These are phyloP conservation scores for Lodderomyces beijingensis DNA, from an alignment of 1,139 yeast genomes.

Conservation along the genomic window DNA sequence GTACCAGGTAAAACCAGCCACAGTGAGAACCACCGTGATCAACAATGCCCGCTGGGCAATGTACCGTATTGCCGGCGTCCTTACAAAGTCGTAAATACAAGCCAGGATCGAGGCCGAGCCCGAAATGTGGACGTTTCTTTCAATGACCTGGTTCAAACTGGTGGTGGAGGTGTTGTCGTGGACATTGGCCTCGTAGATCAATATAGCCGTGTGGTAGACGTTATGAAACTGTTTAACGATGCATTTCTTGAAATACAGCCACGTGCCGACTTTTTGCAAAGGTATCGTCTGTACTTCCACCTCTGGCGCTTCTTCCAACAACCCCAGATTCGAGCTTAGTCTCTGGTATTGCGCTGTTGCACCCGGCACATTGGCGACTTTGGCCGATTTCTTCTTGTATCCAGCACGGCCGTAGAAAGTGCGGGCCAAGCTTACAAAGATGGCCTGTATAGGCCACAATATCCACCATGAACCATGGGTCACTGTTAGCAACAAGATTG, in stretches of 20 bases:
- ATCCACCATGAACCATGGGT: slow-evolving; percentile 82
- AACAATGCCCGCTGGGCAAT: slow-evolving; percentile 40
- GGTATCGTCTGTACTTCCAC: slow-evolving; percentile 12
- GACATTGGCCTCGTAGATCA: slow-evolving; percentile 39
- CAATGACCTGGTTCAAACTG: slow-evolving; percentile 33
- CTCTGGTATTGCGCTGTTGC: slow-evolving; percentile 24
- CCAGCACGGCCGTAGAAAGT: slow-evolving; percentile 25
- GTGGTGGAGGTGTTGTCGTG: slow-evolving; percentile 32
- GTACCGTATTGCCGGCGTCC: slow-evolving; percentile 46
- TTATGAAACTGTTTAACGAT: slow-evolving; percentile 47
- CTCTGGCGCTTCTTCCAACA: slow-evolving; percentile 29
- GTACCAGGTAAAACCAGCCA: slow-evolving; percentile 86
- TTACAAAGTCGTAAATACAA: slow-evolving; percentile 33
- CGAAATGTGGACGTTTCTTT: slow-evolving; percentile 40
- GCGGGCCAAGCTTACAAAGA: slow-evolving; percentile 40
- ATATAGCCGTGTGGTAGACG: slow-evolving; percentile 48
- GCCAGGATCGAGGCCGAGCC: slow-evolving; percentile 32
- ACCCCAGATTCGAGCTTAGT: slow-evolving; percentile 22
- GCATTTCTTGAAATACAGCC: slow-evolving; percentile 36
- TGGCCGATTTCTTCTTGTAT: slow-evolving; percentile 1
- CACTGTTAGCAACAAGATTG: slow-evolving; percentile 58
- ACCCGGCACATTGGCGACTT: slow-evolving; percentile 1
- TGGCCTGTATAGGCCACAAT: slow-evolving; percentile 73
- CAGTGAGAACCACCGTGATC: slow-evolving; percentile 56
- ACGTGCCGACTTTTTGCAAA: slow-evolving; percentile 12